Conservation (phyloP, 768 basidiomycete genomes). For the Boletus patriciae region DNA sequence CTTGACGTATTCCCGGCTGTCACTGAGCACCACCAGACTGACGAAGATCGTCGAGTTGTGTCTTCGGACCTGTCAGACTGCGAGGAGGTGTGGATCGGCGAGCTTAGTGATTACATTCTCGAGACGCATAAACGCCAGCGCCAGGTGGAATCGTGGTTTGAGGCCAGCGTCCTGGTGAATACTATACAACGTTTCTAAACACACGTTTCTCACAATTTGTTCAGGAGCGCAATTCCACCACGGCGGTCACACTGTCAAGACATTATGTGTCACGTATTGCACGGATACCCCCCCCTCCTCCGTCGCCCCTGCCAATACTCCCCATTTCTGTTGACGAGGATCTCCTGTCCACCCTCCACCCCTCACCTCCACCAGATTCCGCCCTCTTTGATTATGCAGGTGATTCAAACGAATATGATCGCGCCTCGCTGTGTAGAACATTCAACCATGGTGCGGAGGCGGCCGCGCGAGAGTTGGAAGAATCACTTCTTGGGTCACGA, state of each 20-base stretch:
- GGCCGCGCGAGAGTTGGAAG: slow-evolving; percentile 56
- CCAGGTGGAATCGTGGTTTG: slow-evolving; percentile 73
- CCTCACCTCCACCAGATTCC: slow-evolving; percentile 37
- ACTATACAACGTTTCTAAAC: not conserved
- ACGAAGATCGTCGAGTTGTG: slow-evolving; percentile 46
- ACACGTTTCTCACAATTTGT: slow-evolving; percentile 6
- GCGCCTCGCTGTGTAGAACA: slow-evolving; percentile 20
- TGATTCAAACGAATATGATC: slow-evolving; percentile 27
- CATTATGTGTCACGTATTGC: slow-evolving; percentile 44
- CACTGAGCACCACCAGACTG: slow-evolving; percentile 27
- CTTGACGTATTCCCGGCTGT: slow-evolving; percentile 18
- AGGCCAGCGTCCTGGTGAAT: slow-evolving; percentile 61
- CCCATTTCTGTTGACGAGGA: slow-evolving; percentile 36
- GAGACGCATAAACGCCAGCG: slow-evolving; percentile 73
- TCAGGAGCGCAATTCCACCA: slow-evolving; percentile 68
- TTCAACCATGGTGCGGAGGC: slow-evolving; percentile 47
- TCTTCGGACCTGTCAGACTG: slow-evolving; percentile 86
- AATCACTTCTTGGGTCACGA: slow-evolving; percentile 47
- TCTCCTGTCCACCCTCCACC: slow-evolving; percentile 35
- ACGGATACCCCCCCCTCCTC: slow-evolving; percentile 44
- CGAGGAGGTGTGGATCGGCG: slow-evolving; percentile 71
- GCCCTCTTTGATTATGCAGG: slow-evolving; percentile 32
- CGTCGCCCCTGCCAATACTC: slow-evolving; percentile 37
- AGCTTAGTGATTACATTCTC: slow-evolving; percentile 65
- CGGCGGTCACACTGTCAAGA: slow-evolving; percentile 45